Evolutionary conservation across 306 rosid species (phyloP).

Genomic region (Gleditsia sinensis): DNA sequence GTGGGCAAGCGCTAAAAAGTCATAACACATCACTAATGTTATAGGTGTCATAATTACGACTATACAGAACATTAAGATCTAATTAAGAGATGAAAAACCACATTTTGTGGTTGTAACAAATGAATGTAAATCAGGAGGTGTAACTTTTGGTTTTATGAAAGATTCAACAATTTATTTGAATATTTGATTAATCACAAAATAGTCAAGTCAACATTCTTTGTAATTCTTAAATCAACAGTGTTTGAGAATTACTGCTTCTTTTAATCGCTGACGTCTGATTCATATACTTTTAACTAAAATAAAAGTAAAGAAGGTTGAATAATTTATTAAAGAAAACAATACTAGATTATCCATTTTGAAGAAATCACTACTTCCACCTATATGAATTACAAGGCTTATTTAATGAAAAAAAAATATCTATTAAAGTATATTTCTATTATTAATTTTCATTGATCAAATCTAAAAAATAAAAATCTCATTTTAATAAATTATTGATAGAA

Average conservation of each 20-base stretch:
- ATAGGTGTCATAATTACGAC: not conserved
- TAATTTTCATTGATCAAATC: too few species aligned
- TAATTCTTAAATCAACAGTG: not conserved
- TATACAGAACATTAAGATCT: not conserved
- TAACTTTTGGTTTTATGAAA: not conserved
- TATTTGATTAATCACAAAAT: not conserved
- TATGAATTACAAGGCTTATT: too few species aligned
- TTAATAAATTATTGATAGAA: too few species aligned
- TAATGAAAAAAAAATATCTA: too few species aligned
- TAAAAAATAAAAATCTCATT: too few species aligned
- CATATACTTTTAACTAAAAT: not conserved
- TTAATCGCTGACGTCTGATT: not conserved
- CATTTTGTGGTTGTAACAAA: not conserved
- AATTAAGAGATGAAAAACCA: too few species aligned
- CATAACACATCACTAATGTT: slow-evolving; percentile 21
- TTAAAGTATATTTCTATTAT: too few species aligned
- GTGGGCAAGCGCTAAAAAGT: slow-evolving; percentile 19
- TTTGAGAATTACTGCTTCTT: not conserved
- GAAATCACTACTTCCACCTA: too few species aligned
- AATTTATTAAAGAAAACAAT: too few species aligned
- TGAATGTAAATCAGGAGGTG: not conserved
- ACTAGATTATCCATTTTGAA: too few species aligned
- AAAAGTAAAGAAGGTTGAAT: not conserved
- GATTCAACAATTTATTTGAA: not conserved
- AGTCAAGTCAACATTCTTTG: not conserved